phyloP scores from a whole-genome alignment of 2,329 filamentous ascomycete species.

The Scytalidium lignicola region DNA sequence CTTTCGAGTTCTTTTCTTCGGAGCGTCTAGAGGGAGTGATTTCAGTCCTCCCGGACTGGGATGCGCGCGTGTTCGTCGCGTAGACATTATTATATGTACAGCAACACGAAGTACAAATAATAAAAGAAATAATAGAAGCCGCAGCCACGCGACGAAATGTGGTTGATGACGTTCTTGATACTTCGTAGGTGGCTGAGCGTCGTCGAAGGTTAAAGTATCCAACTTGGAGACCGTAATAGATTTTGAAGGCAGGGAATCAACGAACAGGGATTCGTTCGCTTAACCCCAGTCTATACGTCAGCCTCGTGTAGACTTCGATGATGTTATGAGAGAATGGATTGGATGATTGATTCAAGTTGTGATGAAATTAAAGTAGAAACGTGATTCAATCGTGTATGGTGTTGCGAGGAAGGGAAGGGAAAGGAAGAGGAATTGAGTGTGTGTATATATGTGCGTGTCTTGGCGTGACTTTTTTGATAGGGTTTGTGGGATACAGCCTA shows the following conservation, averaged over 20 bases:
- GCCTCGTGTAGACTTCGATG: neutral
- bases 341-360: neutral
- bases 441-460: neutral
- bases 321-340: neutral
- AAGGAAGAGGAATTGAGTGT: neutral
- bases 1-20: conserved; percentile 1
- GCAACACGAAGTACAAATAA: neutral
- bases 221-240: neutral
- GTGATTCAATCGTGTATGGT: neutral
- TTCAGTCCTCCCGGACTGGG: conserved; percentile 3
- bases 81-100: neutral
- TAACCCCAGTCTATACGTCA: neutral
- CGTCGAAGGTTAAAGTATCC: neutral
- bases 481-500: too few species aligned
- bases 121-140: neutral
- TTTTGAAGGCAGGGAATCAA: neutral
- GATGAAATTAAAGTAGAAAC: neutral
- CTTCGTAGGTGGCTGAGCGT: neutral
- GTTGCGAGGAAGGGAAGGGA: neutral
- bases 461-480: neutral
- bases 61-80: conserved; percentile 3
- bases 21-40: neutral
- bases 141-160: neutral
- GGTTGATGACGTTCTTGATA: neutral
- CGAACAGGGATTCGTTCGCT: neutral